Evolutionary conservation across 2,329 filamentous ascomycete species (phyloP).

Genomic region (Triangularia verruculosa): DNA sequence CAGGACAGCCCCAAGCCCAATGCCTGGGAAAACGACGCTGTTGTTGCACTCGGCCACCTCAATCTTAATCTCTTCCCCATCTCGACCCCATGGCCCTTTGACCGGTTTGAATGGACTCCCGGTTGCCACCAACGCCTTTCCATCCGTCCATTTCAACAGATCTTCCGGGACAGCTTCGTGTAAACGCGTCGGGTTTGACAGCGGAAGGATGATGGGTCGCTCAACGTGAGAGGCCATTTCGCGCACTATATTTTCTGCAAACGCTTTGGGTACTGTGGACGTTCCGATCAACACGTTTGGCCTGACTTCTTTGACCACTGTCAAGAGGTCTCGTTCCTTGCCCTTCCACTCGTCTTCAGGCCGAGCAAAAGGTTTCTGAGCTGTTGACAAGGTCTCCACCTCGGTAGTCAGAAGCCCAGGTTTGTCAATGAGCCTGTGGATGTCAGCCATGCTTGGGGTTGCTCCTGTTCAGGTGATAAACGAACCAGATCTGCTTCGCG

Average conservation of each 20-base stretch:
- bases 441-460: not conserved
- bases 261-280: constrained; percentile 72
- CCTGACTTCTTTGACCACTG: constrained; percentile 66
- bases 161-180: constrained; percentile 80
- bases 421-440: constrained; percentile 73
- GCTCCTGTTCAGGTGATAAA: not conserved
- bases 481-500: constrained; percentile 71
- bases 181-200: constrained; percentile 80
- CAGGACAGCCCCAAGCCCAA: constrained; percentile 76
- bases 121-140: constrained; percentile 75
- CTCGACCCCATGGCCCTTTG: constrained; percentile 52
- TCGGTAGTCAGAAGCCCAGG: constrained; percentile 66
- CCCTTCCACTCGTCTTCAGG: constrained; percentile 61
- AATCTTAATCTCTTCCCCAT: constrained; percentile 44
- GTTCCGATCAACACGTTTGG: constrained; percentile 84
- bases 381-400: constrained; percentile 50
- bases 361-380: constrained; percentile 66
- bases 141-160: constrained; percentile 73
- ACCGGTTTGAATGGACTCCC: constrained; percentile 80
- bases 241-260: constrained; percentile 69
- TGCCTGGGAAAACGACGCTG: constrained; percentile 79
- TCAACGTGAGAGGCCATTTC: constrained; percentile 74
- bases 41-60: constrained; percentile 82
- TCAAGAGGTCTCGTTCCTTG: constrained; percentile 57
- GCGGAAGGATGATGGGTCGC: constrained; percentile 73